Evolutionary conservation across 2,329 filamentous ascomycete species (phyloP).

Genomic region (Thelonectria rubi): DNA sequence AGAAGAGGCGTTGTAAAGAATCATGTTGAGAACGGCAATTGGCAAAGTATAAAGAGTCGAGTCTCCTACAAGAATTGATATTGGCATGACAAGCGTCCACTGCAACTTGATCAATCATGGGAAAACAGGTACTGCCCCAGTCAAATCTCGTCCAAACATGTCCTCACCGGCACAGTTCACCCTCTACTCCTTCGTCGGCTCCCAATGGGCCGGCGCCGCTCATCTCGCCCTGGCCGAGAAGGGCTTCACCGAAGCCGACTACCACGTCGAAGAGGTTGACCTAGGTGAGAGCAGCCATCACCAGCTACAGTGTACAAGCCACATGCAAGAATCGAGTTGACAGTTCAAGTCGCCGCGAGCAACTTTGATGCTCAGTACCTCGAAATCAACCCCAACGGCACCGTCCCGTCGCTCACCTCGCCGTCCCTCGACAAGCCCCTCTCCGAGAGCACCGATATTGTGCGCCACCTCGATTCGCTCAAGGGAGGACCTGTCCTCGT

Average conservation of each 20-base stretch:
- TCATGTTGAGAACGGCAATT: too few species aligned
- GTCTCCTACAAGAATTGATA: too few species aligned
- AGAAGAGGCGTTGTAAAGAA: too few species aligned
- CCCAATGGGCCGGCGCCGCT: constrained; percentile 33
- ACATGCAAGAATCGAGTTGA: too few species aligned
- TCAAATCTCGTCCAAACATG: neutral
- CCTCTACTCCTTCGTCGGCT: constrained; percentile 31
- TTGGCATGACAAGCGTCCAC: too few species aligned
- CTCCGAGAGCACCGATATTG: constrained; percentile 27
- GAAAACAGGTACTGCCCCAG: neutral
- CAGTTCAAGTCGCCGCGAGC: constrained; percentile 16
- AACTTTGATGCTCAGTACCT: constrained; percentile 32
- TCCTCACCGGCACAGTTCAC: constrained; percentile 17
- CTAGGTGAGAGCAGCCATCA: constrained; percentile 12
- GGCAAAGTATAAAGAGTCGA: too few species aligned
- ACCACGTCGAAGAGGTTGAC: constrained; percentile 26
- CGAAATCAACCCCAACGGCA: constrained; percentile 33
- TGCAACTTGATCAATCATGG: neutral
- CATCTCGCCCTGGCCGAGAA: constrained; percentile 34
- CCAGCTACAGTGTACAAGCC: too few species aligned
- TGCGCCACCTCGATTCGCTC: constrained; percentile 26
- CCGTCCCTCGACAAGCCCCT: constrained; percentile 25
- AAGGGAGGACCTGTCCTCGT: constrained; percentile 6
- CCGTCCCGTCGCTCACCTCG: constrained; percentile 28
- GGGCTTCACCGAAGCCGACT: constrained; percentile 28